Evolutionary conservation across 139 green algal species (phyloP).

Genomic region (Asterochloris erici): DNA sequence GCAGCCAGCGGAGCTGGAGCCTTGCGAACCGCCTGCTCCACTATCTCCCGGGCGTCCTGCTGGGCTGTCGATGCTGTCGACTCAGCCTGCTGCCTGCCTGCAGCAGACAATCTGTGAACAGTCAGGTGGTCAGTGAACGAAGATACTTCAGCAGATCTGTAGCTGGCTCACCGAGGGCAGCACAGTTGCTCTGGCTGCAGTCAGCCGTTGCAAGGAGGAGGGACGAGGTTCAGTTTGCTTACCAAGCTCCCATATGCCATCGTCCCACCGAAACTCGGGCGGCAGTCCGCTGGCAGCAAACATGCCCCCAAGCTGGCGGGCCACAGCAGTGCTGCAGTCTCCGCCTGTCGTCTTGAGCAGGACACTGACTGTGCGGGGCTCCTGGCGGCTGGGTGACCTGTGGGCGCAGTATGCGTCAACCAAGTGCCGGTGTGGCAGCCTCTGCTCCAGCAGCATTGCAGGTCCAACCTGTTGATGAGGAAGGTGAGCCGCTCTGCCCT

Average conservation of each 20-base stretch:
- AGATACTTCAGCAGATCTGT: too few species aligned
- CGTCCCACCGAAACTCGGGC: constrained; percentile 8
- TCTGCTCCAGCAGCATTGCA: not conserved
- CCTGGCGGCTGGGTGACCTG: not conserved
- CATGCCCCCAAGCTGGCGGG: not conserved
- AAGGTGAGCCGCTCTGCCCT: constrained; percentile 8
- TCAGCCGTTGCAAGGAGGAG: too few species aligned
- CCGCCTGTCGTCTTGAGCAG: constrained; percentile 9
- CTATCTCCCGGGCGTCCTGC: too few species aligned
- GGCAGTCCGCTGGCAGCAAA: constrained; percentile 6
- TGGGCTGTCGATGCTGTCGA: too few species aligned
- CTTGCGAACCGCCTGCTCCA: too few species aligned
- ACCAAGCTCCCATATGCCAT: constrained; percentile 14
- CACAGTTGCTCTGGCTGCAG: too few species aligned
- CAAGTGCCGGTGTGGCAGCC: not conserved
- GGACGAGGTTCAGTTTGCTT: too few species aligned
- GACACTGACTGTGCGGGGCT: constrained; percentile 1
- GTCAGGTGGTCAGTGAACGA: too few species aligned
- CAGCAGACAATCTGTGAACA: too few species aligned
- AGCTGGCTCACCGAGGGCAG: too few species aligned
- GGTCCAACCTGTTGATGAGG: not conserved
- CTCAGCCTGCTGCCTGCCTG: too few species aligned
- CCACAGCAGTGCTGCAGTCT: constrained; percentile 12
- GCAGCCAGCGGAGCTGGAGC: too few species aligned
- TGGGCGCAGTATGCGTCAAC: not conserved